Percentiles rank a stretch among this genome's conserved stretches.
These are phyloP conservation scores for Saccharomyces pastorianus DNA, from an alignment of 1,139 yeast species.

Conservation along the genomic window DNA sequence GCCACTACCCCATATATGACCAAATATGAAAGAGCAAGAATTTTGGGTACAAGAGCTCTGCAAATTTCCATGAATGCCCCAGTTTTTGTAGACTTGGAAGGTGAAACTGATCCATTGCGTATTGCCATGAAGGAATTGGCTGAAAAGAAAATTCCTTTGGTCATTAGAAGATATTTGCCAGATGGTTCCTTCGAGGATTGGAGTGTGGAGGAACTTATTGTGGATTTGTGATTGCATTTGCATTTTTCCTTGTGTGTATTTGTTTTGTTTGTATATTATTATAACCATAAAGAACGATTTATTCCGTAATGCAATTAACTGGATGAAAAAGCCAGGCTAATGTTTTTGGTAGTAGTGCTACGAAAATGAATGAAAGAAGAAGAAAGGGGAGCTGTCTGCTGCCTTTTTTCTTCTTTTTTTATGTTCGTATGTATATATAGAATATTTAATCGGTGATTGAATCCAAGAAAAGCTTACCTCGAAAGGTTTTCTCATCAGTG, in stretches of 20 bases:
- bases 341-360: not conserved
- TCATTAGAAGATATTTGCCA: conserved; percentile 90
- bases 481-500: conserved; percentile 48
- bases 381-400: not conserved
- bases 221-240: conserved; percentile 49
- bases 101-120: conserved; percentile 98
- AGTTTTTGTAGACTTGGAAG: conserved; percentile 93
- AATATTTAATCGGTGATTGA: conserved; percentile 32
- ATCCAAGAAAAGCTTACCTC: conserved; percentile 54
- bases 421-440: not conserved
- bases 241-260: conserved; percentile 15
- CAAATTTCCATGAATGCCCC: conserved; percentile 98
- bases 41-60: conserved; percentile 90
- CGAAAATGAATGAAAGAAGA: no score
- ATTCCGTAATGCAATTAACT: not conserved
- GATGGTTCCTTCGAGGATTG: conserved; percentile 97
- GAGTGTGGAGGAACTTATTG: conserved; percentile 96
- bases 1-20: conserved; percentile 98
- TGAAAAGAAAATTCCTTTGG: conserved; percentile 90
- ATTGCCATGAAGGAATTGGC: conserved; percentile 95
- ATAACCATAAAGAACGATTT: not conserved
- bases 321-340: not conserved
- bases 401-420: not conserved
- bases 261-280: conserved; percentile 1
- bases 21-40: conserved; percentile 93